Evolutionary conservation across 2,329 filamentous ascomycete genomes (phyloP), one percentile per base, ranked within the genome.

Genomic region (Sporothrix mexicana): DNA sequence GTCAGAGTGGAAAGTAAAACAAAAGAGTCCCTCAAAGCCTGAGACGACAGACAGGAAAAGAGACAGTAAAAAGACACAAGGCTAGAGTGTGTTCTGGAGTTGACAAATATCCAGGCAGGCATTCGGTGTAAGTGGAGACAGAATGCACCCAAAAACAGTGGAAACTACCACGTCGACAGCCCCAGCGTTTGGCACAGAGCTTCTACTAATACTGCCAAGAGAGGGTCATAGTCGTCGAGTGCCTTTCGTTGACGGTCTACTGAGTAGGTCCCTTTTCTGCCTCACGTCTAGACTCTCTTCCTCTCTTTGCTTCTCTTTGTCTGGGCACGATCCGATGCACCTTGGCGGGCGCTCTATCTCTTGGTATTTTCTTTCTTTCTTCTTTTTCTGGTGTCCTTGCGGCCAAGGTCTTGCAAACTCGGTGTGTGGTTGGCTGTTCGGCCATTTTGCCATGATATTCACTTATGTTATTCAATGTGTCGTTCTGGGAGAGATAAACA

Each of bases 91-190:
- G 12, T 55, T 23, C 2, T 10, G 10, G 25, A 41, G 62, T 49
- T 68, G 64, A 51, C 64, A 68, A 51, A 68, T 68, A 36, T 53
- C 25, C 15, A 8, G 17, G 10, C 62, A 66, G 9, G 62, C 43
- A 43, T 30, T 49, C 62, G 17, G 59, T 62, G 20, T 45, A 17
- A 62, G 30, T 36, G 30, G 30, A 36, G 30, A 36, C 30, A 36
- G 7, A 36, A 36, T 7, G 30, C 30, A 36, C 4, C 7, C 30
- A 36, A n/a, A n/a, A n/a, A n/a, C 30, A 36, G 30, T 36, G 30
- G 30, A 36, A 36, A 36, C 30, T 36, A 36, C 30, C 7, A 36
- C 30, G n/a, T 36, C 30, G 30, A 36, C 5, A 36, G 30, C 30
- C 30, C 30, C 30, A 36, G 30, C 30, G 30, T 36, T 36, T 36